Percentiles rank a stretch among this genome's conserved stretches.
phyloP scores from a whole-genome alignment of 2,329 filamentous ascomycete species.

The Hypoxylon sp. region DNA sequence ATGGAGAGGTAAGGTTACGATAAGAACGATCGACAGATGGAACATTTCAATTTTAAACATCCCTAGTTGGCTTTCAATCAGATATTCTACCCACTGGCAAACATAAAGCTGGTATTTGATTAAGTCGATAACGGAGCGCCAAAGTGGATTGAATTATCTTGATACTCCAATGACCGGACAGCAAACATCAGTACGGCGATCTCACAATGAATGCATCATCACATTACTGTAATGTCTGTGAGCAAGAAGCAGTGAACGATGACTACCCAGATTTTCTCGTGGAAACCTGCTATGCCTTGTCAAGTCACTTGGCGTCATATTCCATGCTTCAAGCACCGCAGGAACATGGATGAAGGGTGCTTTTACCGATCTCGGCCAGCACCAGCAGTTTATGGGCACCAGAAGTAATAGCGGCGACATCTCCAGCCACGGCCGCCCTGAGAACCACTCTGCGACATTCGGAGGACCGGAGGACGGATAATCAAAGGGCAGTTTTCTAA shows the following conservation, averaged over 20 bases:
- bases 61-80: neutral
- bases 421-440: slow-evolving; percentile 10
- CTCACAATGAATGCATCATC: neutral
- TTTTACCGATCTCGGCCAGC: slow-evolving; percentile 34
- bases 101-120: slow-evolving; percentile 6
- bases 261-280: neutral
- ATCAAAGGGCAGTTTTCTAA: neutral
- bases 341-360: slow-evolving; percentile 13
- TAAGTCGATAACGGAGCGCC: slow-evolving; percentile 7
- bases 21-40: slow-evolving; percentile 20
- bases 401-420: slow-evolving; percentile 4
- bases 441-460: slow-evolving; percentile 27
- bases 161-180: neutral
- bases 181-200: neutral
- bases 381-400: neutral
- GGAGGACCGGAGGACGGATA: slow-evolving; percentile 24
- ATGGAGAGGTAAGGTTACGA: slow-evolving; percentile 15
- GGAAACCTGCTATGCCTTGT: neutral
- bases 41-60: slow-evolving; percentile 17
- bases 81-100: slow-evolving; percentile 11
- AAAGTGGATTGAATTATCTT: neutral
- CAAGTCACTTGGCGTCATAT: slow-evolving; percentile 12
- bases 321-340: slow-evolving; percentile 3
- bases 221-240: neutral
- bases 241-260: slow-evolving; percentile 4